Percentiles rank a stretch among this genome's conserved stretches.
phyloP scores from a whole-genome alignment of 345 rosid species.

The Populus euphratica region DNA sequence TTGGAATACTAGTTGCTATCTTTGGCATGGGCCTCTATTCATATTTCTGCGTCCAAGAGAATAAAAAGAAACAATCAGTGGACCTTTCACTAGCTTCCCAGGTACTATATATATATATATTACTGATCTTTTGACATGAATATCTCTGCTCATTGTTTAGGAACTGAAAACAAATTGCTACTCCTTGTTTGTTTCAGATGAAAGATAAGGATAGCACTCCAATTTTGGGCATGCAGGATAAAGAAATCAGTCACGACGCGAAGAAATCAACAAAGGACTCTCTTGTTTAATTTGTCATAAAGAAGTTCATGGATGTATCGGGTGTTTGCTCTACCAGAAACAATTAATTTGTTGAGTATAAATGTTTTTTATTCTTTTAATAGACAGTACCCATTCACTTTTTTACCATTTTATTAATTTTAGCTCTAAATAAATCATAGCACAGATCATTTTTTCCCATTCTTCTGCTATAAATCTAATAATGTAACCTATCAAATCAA shows the following conservation, averaged over 20 bases:
- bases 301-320: neutral
- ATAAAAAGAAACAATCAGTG: constrained; percentile 63
- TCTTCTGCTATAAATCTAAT: too few species aligned
- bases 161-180: neutral
- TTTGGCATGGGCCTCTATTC: constrained; percentile 92
- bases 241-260: constrained; percentile 56
- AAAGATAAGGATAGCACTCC: constrained; percentile 79
- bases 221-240: constrained; percentile 54
- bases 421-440: neutral
- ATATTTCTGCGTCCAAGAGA: constrained; percentile 75
- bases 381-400: neutral
- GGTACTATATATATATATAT: neutral
- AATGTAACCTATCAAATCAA: too few species aligned
- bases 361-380: constrained; percentile 32
- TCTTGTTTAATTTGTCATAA: constrained; percentile 36
- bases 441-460: too few species aligned
- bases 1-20: constrained; percentile 80
- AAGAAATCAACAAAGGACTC: constrained; percentile 67
- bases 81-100: constrained; percentile 54
- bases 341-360: constrained; percentile 16
- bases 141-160: neutral
- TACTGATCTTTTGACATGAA: neutral
- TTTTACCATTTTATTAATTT: neutral
- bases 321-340: neutral
- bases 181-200: constrained; percentile 35